Percentiles rank a stretch among this genome's conserved stretches.
Evolutionary conservation across 2,329 filamentous ascomycete genomes (phyloP).

Genomic region (Diplodia seriata): DNA sequence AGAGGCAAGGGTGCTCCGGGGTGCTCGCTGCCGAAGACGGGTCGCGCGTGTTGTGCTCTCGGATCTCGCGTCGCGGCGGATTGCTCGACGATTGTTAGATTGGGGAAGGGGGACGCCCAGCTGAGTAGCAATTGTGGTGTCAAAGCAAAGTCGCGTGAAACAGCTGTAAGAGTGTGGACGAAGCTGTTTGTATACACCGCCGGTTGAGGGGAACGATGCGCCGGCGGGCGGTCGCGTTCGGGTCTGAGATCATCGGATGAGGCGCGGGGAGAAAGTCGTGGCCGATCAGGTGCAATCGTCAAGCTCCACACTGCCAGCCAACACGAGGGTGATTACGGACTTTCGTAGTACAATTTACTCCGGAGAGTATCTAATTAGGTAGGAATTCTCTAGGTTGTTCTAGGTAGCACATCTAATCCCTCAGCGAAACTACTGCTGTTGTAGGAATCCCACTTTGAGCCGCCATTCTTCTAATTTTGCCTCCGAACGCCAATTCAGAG

Average conservation of each 20-base stretch:
- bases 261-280: slow-evolving; percentile 1
- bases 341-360: slow-evolving; percentile 1
- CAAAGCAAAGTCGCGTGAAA: background rate
- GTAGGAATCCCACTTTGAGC: background rate
- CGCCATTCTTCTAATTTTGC: background rate
- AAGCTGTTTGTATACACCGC: background rate
- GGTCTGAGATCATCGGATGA: slow-evolving; percentile 2
- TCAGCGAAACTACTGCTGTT: slow-evolving; percentile 1
- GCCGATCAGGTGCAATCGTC: background rate
- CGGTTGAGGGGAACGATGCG: background rate
- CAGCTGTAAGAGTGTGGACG: background rate
- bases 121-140: background rate
- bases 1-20: background rate
- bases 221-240: background rate
- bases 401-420: slow-evolving; percentile 11
- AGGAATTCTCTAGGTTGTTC: slow-evolving; percentile 14
- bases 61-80: background rate
- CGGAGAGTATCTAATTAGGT: background rate
- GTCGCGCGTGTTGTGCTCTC: background rate
- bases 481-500: background rate
- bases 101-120: background rate
- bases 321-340: background rate
- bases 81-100: background rate
- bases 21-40: background rate
- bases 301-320: too few species aligned